Base-by-base conservation (phyloP, 495 filamentous ascomycete genomes). In the Penicillium nucicola region DNA sequence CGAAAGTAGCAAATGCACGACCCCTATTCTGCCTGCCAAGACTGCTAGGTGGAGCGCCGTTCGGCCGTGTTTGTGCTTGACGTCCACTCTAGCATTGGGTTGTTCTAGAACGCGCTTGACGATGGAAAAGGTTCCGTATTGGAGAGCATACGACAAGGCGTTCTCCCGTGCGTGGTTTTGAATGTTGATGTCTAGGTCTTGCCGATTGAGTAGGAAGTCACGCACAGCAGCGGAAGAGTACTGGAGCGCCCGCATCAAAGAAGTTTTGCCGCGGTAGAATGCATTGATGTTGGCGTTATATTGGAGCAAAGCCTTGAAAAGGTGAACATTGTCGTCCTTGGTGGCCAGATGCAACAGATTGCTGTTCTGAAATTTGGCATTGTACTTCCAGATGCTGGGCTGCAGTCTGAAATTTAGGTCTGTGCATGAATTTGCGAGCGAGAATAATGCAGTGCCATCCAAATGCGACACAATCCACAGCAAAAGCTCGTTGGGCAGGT, bases 281-380 rank as follows among this genome's bases (percentile, higher is more conserved):
- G 53, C 30, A 48, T 56, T 56, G 13, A 56, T 31, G 19, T 51
- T 43, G 12, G 48, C 43, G 22, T 42, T 22, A 4, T 46, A 11
- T 13, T 28, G 4, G n/a, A 56, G 46, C 33, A 52, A 43, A 42
- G 17, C 32, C 23, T 17, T 17, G 11, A 33, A n/a, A 13, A 56
- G 42, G 28, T 6, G 4, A 33, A 43, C 5, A 17, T 56, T 48
- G 38, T 56, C 44, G 18, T 38, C 1, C 14, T 56, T 43, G 8
- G 34, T 48, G 23, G 43, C 53, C 14, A 52, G 37, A 18, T 50
- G 31, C 13, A 56, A 36, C 9, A 56, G 36, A 38, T 48, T 47
- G 25, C 43, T 52, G 32, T 56, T 56, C 15, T 46, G 42, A 23
- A 47, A 52, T 43, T 48, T 39, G 13, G 44, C 40, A 9, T 55